Percentiles rank a stretch among this genome's conserved stretches.
Evolutionary conservation across 352 stramenopile species (phyloP).

Genomic region (Phytophthora niederhauseri): DNA sequence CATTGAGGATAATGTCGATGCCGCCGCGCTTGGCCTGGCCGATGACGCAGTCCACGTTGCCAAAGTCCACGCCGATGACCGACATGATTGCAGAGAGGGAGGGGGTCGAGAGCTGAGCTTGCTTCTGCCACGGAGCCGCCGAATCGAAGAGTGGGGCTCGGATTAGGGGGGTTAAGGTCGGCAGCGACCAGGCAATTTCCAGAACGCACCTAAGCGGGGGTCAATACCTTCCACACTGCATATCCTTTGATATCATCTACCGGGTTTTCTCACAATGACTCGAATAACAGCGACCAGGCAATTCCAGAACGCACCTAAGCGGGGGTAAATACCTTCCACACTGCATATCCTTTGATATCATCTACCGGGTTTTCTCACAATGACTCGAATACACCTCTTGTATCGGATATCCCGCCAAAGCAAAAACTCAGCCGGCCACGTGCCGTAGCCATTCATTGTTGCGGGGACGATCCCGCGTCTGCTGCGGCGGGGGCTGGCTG

Average conservation of each 20-base stretch:
- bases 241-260: background rate
- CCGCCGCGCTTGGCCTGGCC: constrained; percentile 96
- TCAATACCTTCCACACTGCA: background rate
- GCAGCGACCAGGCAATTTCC: constrained; percentile 20
- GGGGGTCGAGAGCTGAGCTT: background rate
- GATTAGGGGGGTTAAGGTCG: constrained; percentile 6
- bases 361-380: background rate
- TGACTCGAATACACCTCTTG: background rate
- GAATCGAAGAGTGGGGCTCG: constrained; percentile 41
- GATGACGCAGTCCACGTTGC: constrained; percentile 96
- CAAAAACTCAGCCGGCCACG: background rate
- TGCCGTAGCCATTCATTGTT: background rate
- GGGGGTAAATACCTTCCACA: background rate
- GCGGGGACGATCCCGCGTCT: too few relatives aligned
- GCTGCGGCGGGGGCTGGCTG: background rate
- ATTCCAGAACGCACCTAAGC: constrained; percentile 36
- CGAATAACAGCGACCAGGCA: constrained; percentile 3
- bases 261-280: background rate
- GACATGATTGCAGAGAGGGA: constrained; percentile 79
- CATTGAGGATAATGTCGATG: constrained; percentile 99
- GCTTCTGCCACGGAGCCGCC: constrained; percentile 19
- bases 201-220: constrained; percentile 28
- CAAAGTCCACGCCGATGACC: constrained; percentile 98
- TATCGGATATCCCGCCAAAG: background rate
- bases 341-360: background rate